Evolutionary conservation across 352 stramenopile species (phyloP).

Genomic region (Lagenidium giganteum): DNA sequence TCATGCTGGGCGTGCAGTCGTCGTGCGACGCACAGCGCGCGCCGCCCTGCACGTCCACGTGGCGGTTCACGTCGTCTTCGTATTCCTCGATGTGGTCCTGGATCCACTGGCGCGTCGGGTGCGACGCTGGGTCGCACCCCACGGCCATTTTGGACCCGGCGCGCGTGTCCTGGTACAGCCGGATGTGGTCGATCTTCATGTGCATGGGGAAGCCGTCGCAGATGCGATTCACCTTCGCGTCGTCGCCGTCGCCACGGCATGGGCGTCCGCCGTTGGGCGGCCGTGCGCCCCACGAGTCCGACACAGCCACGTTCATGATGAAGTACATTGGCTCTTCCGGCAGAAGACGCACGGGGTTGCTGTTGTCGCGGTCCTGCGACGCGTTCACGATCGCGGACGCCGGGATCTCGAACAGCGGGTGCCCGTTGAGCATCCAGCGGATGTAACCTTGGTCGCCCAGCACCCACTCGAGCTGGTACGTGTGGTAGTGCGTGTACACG

Average conservation of each 20-base stretch:
- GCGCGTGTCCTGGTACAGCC: constrained; percentile 59
- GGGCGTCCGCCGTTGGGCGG: constrained; percentile 50
- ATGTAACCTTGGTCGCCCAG: constrained; percentile 56
- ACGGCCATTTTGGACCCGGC: constrained; percentile 36
- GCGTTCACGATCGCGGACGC: constrained; percentile 40
- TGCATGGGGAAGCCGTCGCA: constrained; percentile 78
- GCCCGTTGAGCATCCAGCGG: constrained; percentile 55
- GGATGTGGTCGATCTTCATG: constrained; percentile 87
- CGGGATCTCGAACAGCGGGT: constrained; percentile 70
- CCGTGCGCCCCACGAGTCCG: constrained; percentile 71
- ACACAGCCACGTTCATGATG: constrained; percentile 93
- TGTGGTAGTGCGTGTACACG: constrained; percentile 52
- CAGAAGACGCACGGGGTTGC: constrained; percentile 55
- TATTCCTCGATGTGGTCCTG: constrained; percentile 55
- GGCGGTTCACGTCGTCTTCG: constrained; percentile 45
- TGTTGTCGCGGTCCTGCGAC: constrained; percentile 29
- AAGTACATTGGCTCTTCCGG: constrained; percentile 91
- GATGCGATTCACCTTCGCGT: constrained; percentile 43
- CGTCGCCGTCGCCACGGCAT: constrained; percentile 53
- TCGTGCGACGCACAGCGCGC: constrained; percentile 39
- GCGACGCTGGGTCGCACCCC: constrained; percentile 49
- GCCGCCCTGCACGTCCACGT: constrained; percentile 46
- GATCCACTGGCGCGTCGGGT: constrained; percentile 72
- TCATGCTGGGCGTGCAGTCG: constrained; percentile 56
- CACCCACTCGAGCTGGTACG: constrained; percentile 74